phyloP scores from a whole-genome alignment of 495 filamentous ascomycete genomes.

The Penicillium ucsense region DNA sequence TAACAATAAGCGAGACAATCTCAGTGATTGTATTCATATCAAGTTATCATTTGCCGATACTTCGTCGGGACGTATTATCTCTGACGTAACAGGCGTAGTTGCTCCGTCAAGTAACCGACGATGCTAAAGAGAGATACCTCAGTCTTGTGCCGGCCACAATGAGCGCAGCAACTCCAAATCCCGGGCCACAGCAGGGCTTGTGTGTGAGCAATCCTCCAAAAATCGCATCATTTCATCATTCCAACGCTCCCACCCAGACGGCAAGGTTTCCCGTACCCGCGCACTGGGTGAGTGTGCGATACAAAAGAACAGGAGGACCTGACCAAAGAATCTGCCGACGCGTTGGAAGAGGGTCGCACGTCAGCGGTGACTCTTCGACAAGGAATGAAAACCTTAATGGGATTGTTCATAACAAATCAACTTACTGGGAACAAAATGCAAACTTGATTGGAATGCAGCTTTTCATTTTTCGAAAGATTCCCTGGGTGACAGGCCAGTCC shows the following conservation, averaged over 20 bases:
- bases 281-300: constrained; percentile 33
- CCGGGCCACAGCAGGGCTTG: constrained; percentile 35
- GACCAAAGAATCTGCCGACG: constrained; percentile 33
- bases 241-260: constrained; percentile 38
- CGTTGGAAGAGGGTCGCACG: not conserved
- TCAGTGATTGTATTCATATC: too few relatives aligned
- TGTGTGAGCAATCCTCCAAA: constrained; percentile 30
- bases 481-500: constrained; percentile 36
- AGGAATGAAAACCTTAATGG: not conserved
- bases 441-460: constrained; percentile 40
- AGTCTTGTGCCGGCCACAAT: constrained; percentile 19
- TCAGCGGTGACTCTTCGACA: too few relatives aligned
- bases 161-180: constrained; percentile 34
- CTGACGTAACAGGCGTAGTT: not conserved
- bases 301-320: constrained; percentile 38
- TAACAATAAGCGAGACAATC: too few relatives aligned
- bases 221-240: constrained; percentile 37
- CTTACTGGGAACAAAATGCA: constrained; percentile 40
- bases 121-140: not conserved
- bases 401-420: not conserved
- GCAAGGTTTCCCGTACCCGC: constrained; percentile 27
- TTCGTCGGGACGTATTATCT: too few relatives aligned
- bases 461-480: constrained; percentile 38
- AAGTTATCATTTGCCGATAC: too few relatives aligned
- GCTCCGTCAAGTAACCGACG: too few relatives aligned